A percentile compares a stretch with the other conserved stretches of the same genome.
Evolutionary conservation across 1,284 basidiomycete genomes (phyloP).

Genomic region (Puccinia polysora): DNA sequence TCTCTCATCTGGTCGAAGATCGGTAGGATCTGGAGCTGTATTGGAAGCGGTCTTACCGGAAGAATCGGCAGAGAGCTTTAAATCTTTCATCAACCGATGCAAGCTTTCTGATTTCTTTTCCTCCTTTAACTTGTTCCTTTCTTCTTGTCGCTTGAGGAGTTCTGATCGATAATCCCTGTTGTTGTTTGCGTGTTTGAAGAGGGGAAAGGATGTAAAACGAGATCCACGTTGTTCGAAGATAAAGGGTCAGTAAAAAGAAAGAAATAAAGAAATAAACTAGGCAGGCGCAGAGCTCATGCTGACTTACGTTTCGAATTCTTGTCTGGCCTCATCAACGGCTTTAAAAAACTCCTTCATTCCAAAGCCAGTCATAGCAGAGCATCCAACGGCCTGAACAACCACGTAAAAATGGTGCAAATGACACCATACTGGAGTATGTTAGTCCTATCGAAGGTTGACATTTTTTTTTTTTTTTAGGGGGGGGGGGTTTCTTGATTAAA

Average conservation of each 20-base stretch:
- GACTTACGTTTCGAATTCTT: conserved; percentile 75
- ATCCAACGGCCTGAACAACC: conserved; percentile 72
- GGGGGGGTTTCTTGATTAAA: conserved; percentile 6
- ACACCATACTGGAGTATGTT: conserved; percentile 13
- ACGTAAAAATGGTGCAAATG: conserved; percentile 24
- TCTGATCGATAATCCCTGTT: conserved; percentile 84
- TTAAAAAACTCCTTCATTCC: conserved; percentile 87
- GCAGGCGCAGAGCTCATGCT: conserved; percentile 31
- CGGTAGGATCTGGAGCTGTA: not conserved
- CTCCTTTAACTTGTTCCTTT: conserved; percentile 60
- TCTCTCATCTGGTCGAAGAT: conserved; percentile 1
- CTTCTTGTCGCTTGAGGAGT: conserved; percentile 64
- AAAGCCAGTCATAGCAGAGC: conserved; percentile 88
- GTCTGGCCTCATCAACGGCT: conserved; percentile 77
- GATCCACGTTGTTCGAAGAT: not conserved
- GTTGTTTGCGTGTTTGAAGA: conserved; percentile 8
- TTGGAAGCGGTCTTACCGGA: not conserved
- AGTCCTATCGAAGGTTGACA: no score
- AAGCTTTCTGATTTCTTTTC: conserved; percentile 61
- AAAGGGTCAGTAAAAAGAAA: not conserved
- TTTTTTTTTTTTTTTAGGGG: no score
- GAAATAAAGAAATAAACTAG: not conserved
- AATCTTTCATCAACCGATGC: conserved; percentile 76
- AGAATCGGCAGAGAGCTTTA: conserved; percentile 58
- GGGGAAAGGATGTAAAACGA: not conserved